Base-by-base conservation (phyloP, 805 yeast species). In the Ogataea paraovalis region DNA sequence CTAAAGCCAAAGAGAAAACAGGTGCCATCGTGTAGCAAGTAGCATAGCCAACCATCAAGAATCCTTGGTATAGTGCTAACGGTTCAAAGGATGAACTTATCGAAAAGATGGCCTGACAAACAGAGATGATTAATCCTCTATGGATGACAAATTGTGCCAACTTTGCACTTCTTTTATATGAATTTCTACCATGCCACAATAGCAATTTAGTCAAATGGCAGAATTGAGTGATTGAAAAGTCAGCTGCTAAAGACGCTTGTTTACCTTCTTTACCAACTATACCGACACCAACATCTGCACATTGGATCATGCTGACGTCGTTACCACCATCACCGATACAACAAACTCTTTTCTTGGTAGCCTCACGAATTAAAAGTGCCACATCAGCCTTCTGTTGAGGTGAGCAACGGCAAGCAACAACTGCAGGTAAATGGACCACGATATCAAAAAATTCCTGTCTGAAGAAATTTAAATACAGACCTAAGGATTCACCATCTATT, bases 281-380 rank as follows among this genome's bases (percentile, higher is more conserved):
- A 47, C 99, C 99, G 25, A 94, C 96, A 50, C 99, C 99, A 9
- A 94, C 97, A 70, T 95, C 97, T 0, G 99, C 99, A 55, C 95
- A 85, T 68, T 94, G 99, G 55, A 94, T 94, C 99, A 94, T 94
- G 58, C 96, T 87, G 30, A 94, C 99, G 68, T 94, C 99, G 61
- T 94, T 94, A 58, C 99, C 99, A 59, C 99, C 99, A 67, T 94
- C 99, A 47, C 99, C 99, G 56, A 94, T 95, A 61, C 98, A 94
- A 55, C 98, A 92, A 2, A 92, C 97, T 44, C 99, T 73, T 61
- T 87, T 88, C 4, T 88, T 87, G 0, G 98, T 94, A 27, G 79
- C 69, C 49, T 78, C 79, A 59, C 91, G 78, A 53, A 94, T 94
- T 53, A 85, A 71, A 22, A 79, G 58, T 0, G 98, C 97, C 46